Evolutionary conservation across 1,284 basidiomycete species (phyloP), one percentile per base, ranked within the genome.

Genomic region (Mrakiaceae sp.): DNA sequence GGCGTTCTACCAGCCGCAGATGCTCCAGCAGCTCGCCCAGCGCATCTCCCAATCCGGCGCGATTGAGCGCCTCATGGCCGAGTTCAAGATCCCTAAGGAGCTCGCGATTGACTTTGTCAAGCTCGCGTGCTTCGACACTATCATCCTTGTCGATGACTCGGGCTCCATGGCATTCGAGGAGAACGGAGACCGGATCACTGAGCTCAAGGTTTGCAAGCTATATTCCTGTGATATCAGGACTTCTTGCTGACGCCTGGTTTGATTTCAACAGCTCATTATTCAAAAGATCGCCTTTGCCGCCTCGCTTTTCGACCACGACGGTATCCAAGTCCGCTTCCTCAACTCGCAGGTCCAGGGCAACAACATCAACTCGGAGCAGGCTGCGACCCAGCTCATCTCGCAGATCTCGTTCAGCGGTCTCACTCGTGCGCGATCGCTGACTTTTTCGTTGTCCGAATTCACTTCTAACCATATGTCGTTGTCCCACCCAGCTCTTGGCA

Each of bases 381-480:
- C 72, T 44, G 78, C 77, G 14, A 67, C 72, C 46, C 70, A 76
- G 60, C 74, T 80, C 40, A 67, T 80, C 51, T 55, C 70, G 10
- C 72, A 77, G 61, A 72, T 79, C 71, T 75, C 77, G 68, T 80
- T 79, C 74, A 75, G 74, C n/a, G 78, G 77, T n/a, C 54, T 71
- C 14, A 67, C 66, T 12, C 65, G 57, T 49, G 53, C 51, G 51
- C 51, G 51, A 5, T 52, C 12, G 51, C 51, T 52, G 6, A 52
- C 51, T 52, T 27, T 14, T 52, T 52, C 51, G 5, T 10, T 14
- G 14, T 27, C 27, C 27, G 27, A 27, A 27, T 27, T 27, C 27
- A 27, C 27, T 27, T 27, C 27, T 27, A 27, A 27, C 27, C 27
- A 27, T 27, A 27, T 27, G 27, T 27, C 27, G 27, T 27, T 27